These are phyloP conservation scores for Paxillus ammoniavirescens DNA, from an alignment of 768 basidiomycete species.

Conservation along the genomic window DNA sequence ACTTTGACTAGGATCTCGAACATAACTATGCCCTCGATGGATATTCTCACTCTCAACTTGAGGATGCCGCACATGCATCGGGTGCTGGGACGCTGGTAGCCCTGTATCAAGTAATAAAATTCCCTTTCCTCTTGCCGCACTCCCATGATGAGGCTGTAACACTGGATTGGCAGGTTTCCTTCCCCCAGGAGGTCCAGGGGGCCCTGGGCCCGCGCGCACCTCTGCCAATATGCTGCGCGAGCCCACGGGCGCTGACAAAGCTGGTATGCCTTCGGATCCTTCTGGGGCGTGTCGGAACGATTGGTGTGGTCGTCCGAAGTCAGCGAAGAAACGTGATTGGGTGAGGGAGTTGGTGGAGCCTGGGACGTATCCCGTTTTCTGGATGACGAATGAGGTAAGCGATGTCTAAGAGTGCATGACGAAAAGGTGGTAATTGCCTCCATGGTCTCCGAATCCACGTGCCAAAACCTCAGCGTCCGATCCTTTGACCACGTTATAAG, in stretches of 20 bases:
- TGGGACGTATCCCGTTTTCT: conserved; percentile 51
- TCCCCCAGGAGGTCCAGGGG: conserved; percentile 13
- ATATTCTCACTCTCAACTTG: conserved; percentile 9
- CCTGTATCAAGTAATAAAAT: conserved; percentile 31
- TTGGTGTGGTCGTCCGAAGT: conserved; percentile 25
- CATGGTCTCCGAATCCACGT: conserved; percentile 68
- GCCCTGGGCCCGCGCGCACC: conserved; percentile 54
- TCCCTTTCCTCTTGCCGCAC: conserved; percentile 32
- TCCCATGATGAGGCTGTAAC: conserved; percentile 34
- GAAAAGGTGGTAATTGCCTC: conserved; percentile 42
- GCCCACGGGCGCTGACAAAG: conserved; percentile 67
- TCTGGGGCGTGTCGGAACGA: conserved; percentile 60
- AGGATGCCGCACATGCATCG: conserved; percentile 36
- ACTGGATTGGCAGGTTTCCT: conserved; percentile 26
- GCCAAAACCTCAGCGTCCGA: conserved; percentile 89
- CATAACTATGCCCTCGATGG: conserved; percentile 11
- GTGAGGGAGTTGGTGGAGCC: conserved; percentile 27
- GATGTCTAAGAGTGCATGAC: neutral
- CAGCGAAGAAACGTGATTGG: conserved; percentile 19
- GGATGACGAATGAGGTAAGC: conserved; percentile 6
- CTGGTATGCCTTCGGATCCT: conserved; percentile 35
- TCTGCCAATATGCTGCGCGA: conserved; percentile 67
- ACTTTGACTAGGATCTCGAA: conserved; percentile 4
- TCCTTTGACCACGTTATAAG: conserved; percentile 87
- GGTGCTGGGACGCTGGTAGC: conserved; percentile 27